These are phyloP conservation scores for Eucalyptus victrix DNA, from an alignment of 345 rosid species.

Conservation along the genomic window DNA sequence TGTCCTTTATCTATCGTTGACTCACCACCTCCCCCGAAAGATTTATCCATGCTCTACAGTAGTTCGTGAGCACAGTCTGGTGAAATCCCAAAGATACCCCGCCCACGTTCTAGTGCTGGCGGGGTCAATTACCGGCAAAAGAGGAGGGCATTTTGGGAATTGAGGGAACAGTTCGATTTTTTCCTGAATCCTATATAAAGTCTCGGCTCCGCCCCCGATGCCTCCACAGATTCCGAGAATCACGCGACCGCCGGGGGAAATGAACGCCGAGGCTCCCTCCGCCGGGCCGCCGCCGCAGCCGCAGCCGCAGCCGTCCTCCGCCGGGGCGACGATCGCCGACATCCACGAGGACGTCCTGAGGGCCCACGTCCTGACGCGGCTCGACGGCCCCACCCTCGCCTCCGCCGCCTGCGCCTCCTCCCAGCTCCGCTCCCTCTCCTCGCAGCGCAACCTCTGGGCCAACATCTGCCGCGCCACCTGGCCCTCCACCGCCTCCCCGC, in stretches of 20 bases:
- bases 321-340: slow-evolving; percentile 9
- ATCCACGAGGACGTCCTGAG: slow-evolving; percentile 49
- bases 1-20: not conserved
- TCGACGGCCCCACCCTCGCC: slow-evolving; percentile 61
- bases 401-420: slow-evolving; percentile 44
- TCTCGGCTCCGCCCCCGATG: not conserved
- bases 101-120: not conserved
- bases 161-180: not conserved
- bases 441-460: slow-evolving; percentile 34
- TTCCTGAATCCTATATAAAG: not conserved
- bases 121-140: not conserved
- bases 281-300: not conserved
- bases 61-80: not conserved
- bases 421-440: slow-evolving; percentile 34
- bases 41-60: not conserved
- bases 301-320: not conserved
- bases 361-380: slow-evolving; percentile 50
- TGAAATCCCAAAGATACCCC: not conserved
- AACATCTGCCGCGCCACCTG: slow-evolving; percentile 41
- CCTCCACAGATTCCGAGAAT: not conserved
- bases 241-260: not conserved
- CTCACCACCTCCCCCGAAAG: not conserved
- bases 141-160: not conserved
- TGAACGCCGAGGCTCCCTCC: not conserved
- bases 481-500: slow-evolving; percentile 55